Base-by-base conservation (phyloP, 495 filamentous ascomycete genomes). In the Neurospora sp. region DNA sequence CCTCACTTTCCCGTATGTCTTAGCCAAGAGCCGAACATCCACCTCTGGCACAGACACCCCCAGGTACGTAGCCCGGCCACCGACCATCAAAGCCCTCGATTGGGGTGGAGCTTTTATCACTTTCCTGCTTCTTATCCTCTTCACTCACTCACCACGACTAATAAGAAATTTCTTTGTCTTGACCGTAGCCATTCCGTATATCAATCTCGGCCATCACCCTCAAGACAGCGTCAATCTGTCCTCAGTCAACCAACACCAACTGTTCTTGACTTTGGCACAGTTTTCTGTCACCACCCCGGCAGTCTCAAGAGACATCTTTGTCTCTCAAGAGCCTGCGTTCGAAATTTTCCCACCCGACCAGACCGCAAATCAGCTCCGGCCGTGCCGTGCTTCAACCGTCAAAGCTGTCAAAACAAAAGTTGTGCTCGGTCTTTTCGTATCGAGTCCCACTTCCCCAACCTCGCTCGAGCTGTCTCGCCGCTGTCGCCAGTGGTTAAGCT, bases 41-140 rank as follows among this genome's bases (percentile, higher is more conserved):
- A 59, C 71, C 54, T 66, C 54, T 66, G 28, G 28, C 15, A 34
- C 54, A 34, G 28, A 66, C 54, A 62, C 28, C 54, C 54, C 45
- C 72, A 78, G 76, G 78, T 80, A 80, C 76, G 78, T 81, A 76
- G 43, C 72, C 75, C 54, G 54, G 54, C 54, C 71, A 72, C 34
- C 70, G 43, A 76, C 74, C 48, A 72, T 69, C 70, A 72, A 70
- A 71, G 69, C 73, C 76, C 72, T 74, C 69, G 76, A 72, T 69
- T 69, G 34, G 13, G 75, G 77, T 78, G 78, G 79, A 78, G 79
- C 70, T 66, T 66, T 66, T 66, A 72, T 21, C 72, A 48, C 71
- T 72, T 71, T 71, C 39, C 39, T 69, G 45, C 69, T 71, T 73
- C 74, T 59, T 76, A 77, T 77, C 74, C 73, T 54, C 73, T 43